Conservation (phyloP, 352 stramenopile genomes). For the Phytophthora tentaculata region DNA sequence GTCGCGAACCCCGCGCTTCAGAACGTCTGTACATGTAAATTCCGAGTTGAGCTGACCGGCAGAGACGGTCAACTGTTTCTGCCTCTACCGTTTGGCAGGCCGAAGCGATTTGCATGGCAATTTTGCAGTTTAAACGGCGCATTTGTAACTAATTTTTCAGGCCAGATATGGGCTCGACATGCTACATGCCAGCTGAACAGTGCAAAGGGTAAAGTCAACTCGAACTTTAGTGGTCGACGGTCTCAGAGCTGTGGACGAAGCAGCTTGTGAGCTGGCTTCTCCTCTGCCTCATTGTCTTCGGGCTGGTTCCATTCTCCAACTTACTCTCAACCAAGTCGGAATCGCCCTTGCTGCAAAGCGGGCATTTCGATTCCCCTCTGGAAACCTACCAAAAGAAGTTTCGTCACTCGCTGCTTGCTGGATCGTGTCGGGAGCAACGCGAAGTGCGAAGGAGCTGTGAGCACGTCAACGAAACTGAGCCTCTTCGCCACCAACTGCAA, state of each 20-base stretch:
- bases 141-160: conserved; percentile 28
- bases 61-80: conserved; percentile 27
- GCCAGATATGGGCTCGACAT: conserved; percentile 21
- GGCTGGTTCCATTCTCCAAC: conserved; percentile 34
- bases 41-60: conserved; percentile 9
- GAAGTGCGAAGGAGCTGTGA: conserved; percentile 17
- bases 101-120: conserved; percentile 17
- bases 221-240: conserved; percentile 39
- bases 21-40: conserved; percentile 3
- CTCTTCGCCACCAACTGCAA: conserved; percentile 33
- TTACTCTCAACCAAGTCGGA: conserved; percentile 16
- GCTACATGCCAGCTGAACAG: conserved; percentile 33
- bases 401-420: conserved; percentile 13
- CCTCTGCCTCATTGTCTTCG: conserved; percentile 11
- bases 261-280: conserved; percentile 9
- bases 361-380: conserved; percentile 14
- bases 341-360: conserved; percentile 3
- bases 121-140: conserved; percentile 19
- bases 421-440: conserved; percentile 10
- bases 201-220: conserved; percentile 24
- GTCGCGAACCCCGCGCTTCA: conserved; percentile 1
- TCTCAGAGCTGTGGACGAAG: conserved; percentile 18
- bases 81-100: conserved; percentile 35
- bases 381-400: conserved; percentile 1
- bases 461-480: conserved; percentile 28